phyloP scores from a whole-genome alignment of 2,329 filamentous ascomycete genomes.

The Aureobasidium sp. region DNA sequence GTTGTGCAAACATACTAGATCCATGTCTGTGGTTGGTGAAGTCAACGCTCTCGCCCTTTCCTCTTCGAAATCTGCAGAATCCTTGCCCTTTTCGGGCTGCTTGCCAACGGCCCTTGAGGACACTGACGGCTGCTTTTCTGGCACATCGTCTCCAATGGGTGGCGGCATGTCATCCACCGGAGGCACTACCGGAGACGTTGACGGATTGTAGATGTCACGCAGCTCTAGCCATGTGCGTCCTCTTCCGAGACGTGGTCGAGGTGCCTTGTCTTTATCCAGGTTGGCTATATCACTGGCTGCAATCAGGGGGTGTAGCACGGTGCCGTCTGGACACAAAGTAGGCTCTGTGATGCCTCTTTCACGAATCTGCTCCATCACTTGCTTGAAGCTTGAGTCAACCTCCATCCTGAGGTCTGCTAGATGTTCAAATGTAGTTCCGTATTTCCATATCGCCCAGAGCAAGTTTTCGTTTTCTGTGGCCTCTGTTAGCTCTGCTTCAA shows the following conservation, averaged over 20 bases:
- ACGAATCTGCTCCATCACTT: constrained; percentile 10
- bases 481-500: not conserved
- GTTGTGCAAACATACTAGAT: not conserved
- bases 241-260: constrained; percentile 11
- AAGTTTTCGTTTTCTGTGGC: constrained; percentile 18
- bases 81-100: constrained; percentile 67
- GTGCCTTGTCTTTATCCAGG: constrained; percentile 7
- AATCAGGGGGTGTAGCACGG: constrained; percentile 9
- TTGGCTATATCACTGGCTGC: constrained; percentile 5
- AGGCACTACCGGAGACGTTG: constrained; percentile 69
- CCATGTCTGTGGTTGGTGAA: constrained; percentile 53
- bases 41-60: constrained; percentile 36
- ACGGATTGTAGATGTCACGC: constrained; percentile 57
- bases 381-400: constrained; percentile 14
- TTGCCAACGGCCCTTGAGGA: constrained; percentile 96
- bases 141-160: constrained; percentile 31
- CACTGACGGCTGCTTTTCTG: constrained; percentile 57
- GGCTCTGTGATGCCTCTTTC: constrained; percentile 11
- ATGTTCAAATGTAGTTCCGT: constrained; percentile 12
- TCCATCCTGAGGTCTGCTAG: constrained; percentile 8
- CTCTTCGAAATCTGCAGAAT: constrained; percentile 50
- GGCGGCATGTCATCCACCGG: not conserved
- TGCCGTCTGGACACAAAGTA: constrained; percentile 3
- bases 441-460: constrained; percentile 18
- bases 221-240: constrained; percentile 23